Base-by-base conservation (phyloP, 169 alveolate genomes). In the Eimeria tenella region DNA sequence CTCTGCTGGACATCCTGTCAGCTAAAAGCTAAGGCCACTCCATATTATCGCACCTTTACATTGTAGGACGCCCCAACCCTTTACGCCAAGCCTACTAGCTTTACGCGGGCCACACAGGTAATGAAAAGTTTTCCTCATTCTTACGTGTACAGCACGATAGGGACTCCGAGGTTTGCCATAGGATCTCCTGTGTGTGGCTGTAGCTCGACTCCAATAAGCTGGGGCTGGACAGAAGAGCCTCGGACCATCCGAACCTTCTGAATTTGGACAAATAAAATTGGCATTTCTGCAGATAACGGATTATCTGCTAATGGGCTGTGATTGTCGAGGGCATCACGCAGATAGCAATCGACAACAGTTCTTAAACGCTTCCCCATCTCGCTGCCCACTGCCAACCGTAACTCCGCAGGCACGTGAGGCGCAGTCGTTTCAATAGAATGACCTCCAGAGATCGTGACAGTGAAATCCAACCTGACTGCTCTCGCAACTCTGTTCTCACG, bases 111-210 rank as follows among this genome's bases (percentile, higher is more conserved):
- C 68, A 58, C 2, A 17, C 19, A 10, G 1, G 19, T 58, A 13
- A 10, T 58, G 68, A 58, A 58, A 58, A 58, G 68, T 0, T 1
- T 79, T 5, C 71, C 8, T 4, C 7, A 6, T 15, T 2, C 89
- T 81, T 73, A 81, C 89, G 89, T 81, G 73, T 81, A 81, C 17
- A 81, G 89, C 0, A 81, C 89, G 55, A 81, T 17, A 1, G 89
- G 89, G 11, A 55, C 50, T 21, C 89, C 89, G 11, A 81, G 89
- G 74, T 58, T 17, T 3, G 4, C 42, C 89, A 81, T 81, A 9
- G 89, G 89, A 23, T 52, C 73, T n/a, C 89, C 89, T 17, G 55
- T n/a, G 25, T 53, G 73, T 4, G 52, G 7, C 10, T 7, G 5
- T 10, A 56, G 23, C 42, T 81, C 89, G 49, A 81, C 74, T 3